These are phyloP conservation scores for Eucalyptus camaldulensis DNA, from an alignment of 345 rosid species.

Conservation along the genomic window DNA sequence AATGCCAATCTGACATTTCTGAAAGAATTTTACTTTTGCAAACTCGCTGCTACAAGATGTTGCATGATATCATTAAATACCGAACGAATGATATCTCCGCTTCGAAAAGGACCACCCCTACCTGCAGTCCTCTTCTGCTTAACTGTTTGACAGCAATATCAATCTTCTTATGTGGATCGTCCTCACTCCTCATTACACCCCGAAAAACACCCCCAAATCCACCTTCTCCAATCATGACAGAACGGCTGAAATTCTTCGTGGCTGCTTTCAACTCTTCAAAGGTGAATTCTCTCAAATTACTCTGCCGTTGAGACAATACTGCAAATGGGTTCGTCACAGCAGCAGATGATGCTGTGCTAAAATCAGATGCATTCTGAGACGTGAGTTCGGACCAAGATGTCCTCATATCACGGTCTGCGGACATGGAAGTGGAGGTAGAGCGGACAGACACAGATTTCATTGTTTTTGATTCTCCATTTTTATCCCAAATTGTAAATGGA, in stretches of 20 bases:
- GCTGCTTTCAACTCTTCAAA: constrained; percentile 68
- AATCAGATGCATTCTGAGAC: constrained; percentile 52
- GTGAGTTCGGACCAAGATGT: constrained; percentile 64
- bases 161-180: constrained; percentile 52
- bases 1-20: neutral
- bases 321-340: constrained; percentile 38
- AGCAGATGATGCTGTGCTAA: constrained; percentile 48
- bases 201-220: constrained; percentile 87
- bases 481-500: constrained; percentile 25
- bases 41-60: neutral
- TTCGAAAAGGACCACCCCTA: neutral
- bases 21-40: neutral
- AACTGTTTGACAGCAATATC: constrained; percentile 93
- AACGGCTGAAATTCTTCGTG: constrained; percentile 83
- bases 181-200: constrained; percentile 47
- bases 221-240: constrained; percentile 93
- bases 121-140: constrained; percentile 92
- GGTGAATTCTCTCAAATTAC: constrained; percentile 62
- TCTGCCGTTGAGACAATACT: constrained; percentile 52
- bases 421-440: constrained; percentile 25
- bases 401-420: constrained; percentile 31
- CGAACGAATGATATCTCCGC: neutral
- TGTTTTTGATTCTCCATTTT: constrained; percentile 30
- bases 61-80: neutral
- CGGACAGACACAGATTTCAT: constrained; percentile 35